These are phyloP conservation scores for Yarrowia sp. DNA, from an alignment of 805 yeast genomes.

Conservation along the genomic window DNA sequence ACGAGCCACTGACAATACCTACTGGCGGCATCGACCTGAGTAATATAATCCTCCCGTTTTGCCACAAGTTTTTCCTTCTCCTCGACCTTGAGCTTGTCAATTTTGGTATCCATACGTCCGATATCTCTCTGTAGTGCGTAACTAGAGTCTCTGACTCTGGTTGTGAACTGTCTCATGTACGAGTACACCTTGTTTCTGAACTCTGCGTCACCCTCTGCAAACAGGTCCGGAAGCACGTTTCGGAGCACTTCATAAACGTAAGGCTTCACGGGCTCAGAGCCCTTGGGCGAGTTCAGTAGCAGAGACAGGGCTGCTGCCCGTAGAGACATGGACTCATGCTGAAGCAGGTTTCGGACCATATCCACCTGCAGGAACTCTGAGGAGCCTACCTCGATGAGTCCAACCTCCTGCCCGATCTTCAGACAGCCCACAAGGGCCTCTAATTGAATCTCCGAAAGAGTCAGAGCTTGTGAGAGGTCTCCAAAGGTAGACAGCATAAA, in stretches of 20 bases:
- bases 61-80: constrained; percentile 1
- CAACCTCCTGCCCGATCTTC: constrained; percentile 61
- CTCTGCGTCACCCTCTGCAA: constrained; percentile 66
- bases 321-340: constrained; percentile 43
- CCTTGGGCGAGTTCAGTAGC: constrained; percentile 57
- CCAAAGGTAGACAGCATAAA: constrained; percentile 37
- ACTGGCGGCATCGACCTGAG: constrained; percentile 34
- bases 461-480: neutral
- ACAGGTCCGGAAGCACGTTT: constrained; percentile 47
- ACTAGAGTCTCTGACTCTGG: constrained; percentile 65
- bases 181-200: constrained; percentile 64
- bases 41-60: constrained; percentile 26
- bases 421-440: constrained; percentile 52
- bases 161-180: constrained; percentile 56
- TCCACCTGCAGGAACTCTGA: constrained; percentile 35
- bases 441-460: constrained; percentile 33
- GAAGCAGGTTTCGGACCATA: constrained; percentile 44
- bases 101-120: constrained; percentile 40
- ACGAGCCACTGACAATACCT: constrained; percentile 45
- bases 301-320: constrained; percentile 60
- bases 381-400: constrained; percentile 47
- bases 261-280: constrained; percentile 53
- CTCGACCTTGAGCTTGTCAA: constrained; percentile 2
- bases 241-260: constrained; percentile 46
- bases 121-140: constrained; percentile 55